phyloP scores from a whole-genome alignment of 2,329 filamentous ascomycete species.

The Clonostachys chloroleuca region DNA sequence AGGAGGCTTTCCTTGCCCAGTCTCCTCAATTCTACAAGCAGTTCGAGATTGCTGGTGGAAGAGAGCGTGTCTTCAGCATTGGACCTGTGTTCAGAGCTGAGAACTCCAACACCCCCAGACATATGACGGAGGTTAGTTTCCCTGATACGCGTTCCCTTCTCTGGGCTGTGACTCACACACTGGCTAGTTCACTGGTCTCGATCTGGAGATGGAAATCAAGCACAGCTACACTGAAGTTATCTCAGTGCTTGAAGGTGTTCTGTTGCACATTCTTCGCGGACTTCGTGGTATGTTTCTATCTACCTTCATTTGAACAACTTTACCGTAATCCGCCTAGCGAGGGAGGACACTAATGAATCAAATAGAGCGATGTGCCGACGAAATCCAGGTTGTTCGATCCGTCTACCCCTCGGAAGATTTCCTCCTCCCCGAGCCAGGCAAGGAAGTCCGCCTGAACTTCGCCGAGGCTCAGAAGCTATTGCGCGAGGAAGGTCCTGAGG shows the following conservation, averaged over 20 bases:
- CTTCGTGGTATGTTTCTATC: slow-evolving; percentile 35
- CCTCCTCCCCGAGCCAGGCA: slow-evolving; percentile 68
- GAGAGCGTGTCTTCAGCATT: slow-evolving; percentile 74
- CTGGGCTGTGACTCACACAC: background rate
- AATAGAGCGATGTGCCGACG: slow-evolving; percentile 55
- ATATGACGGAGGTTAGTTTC: slow-evolving; percentile 66
- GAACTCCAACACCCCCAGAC: slow-evolving; percentile 77
- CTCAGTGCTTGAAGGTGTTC: slow-evolving; percentile 66
- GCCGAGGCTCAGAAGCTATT: slow-evolving; percentile 74
- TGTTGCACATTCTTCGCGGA: slow-evolving; percentile 77
- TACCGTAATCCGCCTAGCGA: too few species aligned
- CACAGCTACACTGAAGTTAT: slow-evolving; percentile 74
- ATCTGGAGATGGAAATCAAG: slow-evolving; percentile 87
- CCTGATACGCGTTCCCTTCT: background rate
- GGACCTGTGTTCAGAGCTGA: slow-evolving; percentile 84
- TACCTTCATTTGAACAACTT: background rate
- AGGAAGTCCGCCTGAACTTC: slow-evolving; percentile 74
- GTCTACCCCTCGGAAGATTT: slow-evolving; percentile 77
- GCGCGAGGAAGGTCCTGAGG: slow-evolving; percentile 65
- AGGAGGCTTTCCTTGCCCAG: slow-evolving; percentile 75
- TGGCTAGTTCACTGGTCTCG: slow-evolving; percentile 70
- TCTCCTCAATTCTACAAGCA: slow-evolving; percentile 87
- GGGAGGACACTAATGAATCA: slow-evolving; percentile 5
- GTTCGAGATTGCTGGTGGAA: slow-evolving; percentile 74
- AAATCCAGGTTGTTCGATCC: slow-evolving; percentile 68